Evolutionary conservation across 805 yeast genomes (phyloP), one percentile per base, ranked within the genome.

Genomic region (Suhomyces faveliae): DNA sequence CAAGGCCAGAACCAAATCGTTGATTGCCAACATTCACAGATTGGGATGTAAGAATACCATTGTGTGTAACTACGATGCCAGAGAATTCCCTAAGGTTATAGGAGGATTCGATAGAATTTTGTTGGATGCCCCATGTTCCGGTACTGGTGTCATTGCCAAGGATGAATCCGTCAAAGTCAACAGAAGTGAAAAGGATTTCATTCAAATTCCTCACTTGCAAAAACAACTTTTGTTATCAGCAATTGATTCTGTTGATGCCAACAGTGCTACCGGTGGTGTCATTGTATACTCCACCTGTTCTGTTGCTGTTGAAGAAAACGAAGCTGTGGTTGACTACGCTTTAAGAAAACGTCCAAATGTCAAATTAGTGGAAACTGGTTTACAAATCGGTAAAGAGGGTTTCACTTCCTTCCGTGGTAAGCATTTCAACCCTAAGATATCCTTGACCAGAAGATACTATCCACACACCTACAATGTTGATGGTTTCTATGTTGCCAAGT

Each of bases 401-500:
- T 94, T 92, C 72, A 84, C 96, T 4, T 84, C 91, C 35, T 94
- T 78, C 74, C 80, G 98, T 66, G 99, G 99, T 43, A 92, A 91
- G 70, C 87, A 81, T 48, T 94, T 91, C 77, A 83, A 87, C 64
- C 79, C 88, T 39, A 81, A 80, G 57, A 67, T 94, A 47, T 80
- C 81, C 43, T 72, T 92, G 58, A 91, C 98, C 2, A 83, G 96
- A 76, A 83, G 99, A 68, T 94, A 92, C 70, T 94, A 94, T 67
- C 99, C 99, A 47, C 99, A 94, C 71, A 91, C 96, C 22, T 94
- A 94, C 66, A 94, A 94, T 67, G 99, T 94, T 47, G 99, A 94
- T 70, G 99, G 99, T 20, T 94, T 94, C 79, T 94, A 74, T 68
- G 99, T 94, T 50, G 99, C 99, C 47, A 94, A 92, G 68, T 89